Base-by-base conservation (phyloP, 1,139 yeast species). In the Yamadazyma atlantica region DNA sequence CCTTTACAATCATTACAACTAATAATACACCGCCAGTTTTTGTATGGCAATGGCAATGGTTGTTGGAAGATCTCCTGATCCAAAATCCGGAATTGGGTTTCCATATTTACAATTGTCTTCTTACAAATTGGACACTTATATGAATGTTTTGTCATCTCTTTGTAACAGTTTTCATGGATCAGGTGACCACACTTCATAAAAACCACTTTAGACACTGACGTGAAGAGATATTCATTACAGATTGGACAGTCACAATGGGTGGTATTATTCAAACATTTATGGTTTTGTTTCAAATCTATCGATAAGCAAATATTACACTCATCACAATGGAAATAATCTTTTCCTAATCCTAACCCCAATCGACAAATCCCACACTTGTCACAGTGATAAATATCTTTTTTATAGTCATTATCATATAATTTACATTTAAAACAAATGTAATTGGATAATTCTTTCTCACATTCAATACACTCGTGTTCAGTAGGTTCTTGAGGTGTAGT, bases 171-270 rank as follows among this genome's bases (percentile, higher is more conserved):
- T 55, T 88, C 89, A 62, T 90, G 97, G 44, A 90, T 89, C 34
- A 95, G 87, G 62, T 90, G 97, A 3, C 97, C 97, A 61, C 97
- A 90, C 35, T 79, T 76, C 96, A 90, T 88, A 58, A 89, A 88
- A 13, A 88, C 95, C 29, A 89, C 95, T 21, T 89, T 84, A 52
- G 73, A 76, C 4, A 85, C 80, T n/a, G 94, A 83, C 5, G 89
- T 85, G 57, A 90, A 90, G 76, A 90, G 78, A 57, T 83, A 89
- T 51, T 89, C 97, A 43, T 85, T 88, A 62, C 97, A 90, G 26
- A 90, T 87, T 1, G 96, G 95, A 58, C 97, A 90, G 57, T 89
- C 82, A 43, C 95, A 85, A 57, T 85, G 94, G 1, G 96, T 88
- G 4, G 95, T 82, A 50, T 88, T 82, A 51, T 85, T 87, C 41